Base-by-base conservation (phyloP, 192 early-diverging fungal genomes). In the Thamnidium elegans region DNA sequence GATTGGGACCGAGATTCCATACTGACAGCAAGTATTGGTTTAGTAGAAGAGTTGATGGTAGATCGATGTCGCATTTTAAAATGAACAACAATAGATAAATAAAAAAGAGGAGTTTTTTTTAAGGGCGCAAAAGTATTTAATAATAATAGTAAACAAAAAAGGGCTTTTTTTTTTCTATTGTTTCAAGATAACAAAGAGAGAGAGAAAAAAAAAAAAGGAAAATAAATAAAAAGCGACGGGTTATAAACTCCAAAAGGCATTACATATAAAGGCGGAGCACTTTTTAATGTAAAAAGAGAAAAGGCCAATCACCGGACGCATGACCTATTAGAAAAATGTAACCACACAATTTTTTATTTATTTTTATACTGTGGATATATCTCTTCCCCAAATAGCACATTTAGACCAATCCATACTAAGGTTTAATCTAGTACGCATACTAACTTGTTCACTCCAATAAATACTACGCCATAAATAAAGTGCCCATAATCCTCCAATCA, bases 391-490 rank as follows among this genome's bases (percentile, higher is more conserved):
- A 26, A 72, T 53, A 11, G 59, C 65, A 46, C 58, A 32, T 55
- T 55, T 65, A 21, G 70, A 62, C 70, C 70, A 72, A 61, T 72
- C 70, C 46, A 72, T 50, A 66, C 70, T 72, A 6, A 72, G 47
- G 51, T 72, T 72, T 46, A 72, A 6, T 51, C 70, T 50, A 7
- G 70, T 72, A 30, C 70, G 64, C 30, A 67, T 30, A 39, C 66
- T 73, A 5, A 67, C 81, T 73, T 83, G 81, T 31, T 84, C 84
- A 55, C 79, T 81, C 55, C 79, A 79, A 50, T 83, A 84, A 7
- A 83, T 65, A 21, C 78, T 80, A 42, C 84, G 70, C 84, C 82
- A 85, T 23, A 85, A 65, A 68, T 84, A 85, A 9, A 83, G 69
- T 8, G 82, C 78, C 52, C 77, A 73, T 13, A 79, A 63, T 7